Percentiles rank a stretch among this genome's conserved stretches.
Conservation (phyloP, 441 rosid species). For the Populus hybrid region DNA sequence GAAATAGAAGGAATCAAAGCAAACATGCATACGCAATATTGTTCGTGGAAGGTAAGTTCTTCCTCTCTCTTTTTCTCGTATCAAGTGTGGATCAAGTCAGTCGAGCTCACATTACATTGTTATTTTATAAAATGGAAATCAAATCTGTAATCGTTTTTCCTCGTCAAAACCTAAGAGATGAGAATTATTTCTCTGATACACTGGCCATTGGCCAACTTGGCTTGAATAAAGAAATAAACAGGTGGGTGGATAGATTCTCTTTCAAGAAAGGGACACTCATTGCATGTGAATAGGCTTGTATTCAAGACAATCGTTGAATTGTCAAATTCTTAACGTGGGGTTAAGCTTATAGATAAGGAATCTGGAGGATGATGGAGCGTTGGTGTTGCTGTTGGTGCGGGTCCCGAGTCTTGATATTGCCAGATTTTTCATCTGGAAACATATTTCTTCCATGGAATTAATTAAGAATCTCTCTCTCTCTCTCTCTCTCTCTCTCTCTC, state of each 20-base stretch:
- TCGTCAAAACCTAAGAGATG: not conserved
- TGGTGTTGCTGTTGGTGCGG: constrained; percentile 14
- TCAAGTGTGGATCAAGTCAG: not conserved
- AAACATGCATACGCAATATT: not conserved
- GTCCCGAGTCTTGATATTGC: constrained; percentile 24
- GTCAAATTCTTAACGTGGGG: not conserved
- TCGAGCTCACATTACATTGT: not conserved
- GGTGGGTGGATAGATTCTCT: constrained; percentile 9
- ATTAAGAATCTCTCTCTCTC: constrained; percentile 38
- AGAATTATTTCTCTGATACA: not conserved
- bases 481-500: constrained; percentile 9
- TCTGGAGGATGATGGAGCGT: constrained; percentile 13
- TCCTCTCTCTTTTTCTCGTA: not conserved
- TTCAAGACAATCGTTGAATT: not conserved
- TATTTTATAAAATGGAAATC: too few species aligned
- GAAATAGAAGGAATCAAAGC: not conserved
- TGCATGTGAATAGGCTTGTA: constrained; percentile 8
- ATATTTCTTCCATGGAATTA: constrained; percentile 29
- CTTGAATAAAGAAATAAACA: not conserved
- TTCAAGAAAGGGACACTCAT: constrained; percentile 8
- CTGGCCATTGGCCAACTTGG: not conserved
- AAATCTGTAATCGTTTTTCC: not conserved
- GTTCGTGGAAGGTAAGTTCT: not conserved
- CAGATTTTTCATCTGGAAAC: constrained; percentile 5
- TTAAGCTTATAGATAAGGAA: constrained; percentile 37